phyloP scores from a whole-genome alignment of 73 alveolate genomes.

The Paramecium pentaurelia region DNA sequence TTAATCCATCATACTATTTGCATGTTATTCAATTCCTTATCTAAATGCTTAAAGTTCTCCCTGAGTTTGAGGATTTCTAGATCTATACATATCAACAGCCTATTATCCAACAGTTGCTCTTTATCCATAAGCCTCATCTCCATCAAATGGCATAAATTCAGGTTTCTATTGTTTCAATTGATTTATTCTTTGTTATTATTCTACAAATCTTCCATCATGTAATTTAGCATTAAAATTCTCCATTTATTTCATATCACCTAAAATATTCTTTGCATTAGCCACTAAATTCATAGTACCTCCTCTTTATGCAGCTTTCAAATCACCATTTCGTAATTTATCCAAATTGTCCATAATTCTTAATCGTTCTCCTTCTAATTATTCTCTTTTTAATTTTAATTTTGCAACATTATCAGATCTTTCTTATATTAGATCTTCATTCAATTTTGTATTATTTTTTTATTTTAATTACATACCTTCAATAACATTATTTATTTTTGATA shows the following conservation, averaged over 20 bases:
- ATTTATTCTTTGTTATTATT: constrained; percentile 60
- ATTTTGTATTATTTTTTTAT: constrained; percentile 55
- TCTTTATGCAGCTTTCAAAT: constrained; percentile 48
- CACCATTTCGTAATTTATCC: constrained; percentile 61
- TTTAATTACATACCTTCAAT: constrained; percentile 62
- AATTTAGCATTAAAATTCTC: constrained; percentile 52
- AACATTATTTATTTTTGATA: constrained; percentile 36
- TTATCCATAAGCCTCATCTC: constrained; percentile 56
- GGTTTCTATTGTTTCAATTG: constrained; percentile 54
- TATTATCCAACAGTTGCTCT: constrained; percentile 1
- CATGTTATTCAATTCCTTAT: constrained; percentile 21
- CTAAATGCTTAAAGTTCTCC: constrained; percentile 36
- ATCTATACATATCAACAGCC: neutral
- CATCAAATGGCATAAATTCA: constrained; percentile 60
- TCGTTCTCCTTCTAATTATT: constrained; percentile 77
- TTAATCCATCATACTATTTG: constrained; percentile 3
- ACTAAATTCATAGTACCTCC: constrained; percentile 58
- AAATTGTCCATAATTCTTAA: constrained; percentile 73
- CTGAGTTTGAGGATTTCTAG: neutral
- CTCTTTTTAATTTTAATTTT: constrained; percentile 66
- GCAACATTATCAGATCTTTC: constrained; percentile 83
- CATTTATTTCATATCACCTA: constrained; percentile 58
- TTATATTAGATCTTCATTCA: constrained; percentile 65
- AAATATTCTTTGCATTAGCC: constrained; percentile 55
- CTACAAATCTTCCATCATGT: constrained; percentile 56